Conservation (phyloP, 208 protist species). For the Crithidia expoeki region DNA sequence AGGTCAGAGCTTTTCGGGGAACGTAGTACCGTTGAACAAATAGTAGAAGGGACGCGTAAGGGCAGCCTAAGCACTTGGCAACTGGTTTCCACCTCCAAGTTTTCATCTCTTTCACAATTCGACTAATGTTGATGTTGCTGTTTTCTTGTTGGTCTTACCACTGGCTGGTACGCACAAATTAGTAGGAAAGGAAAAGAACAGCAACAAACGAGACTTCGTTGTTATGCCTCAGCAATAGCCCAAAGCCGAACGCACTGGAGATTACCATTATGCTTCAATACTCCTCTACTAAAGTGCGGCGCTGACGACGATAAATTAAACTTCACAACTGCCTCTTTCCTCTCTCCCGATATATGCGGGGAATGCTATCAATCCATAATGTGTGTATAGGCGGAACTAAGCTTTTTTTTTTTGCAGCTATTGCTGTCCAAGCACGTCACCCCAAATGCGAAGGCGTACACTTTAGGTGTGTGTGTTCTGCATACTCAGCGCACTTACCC, state of each 20-base stretch:
- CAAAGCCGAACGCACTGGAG: neutral
- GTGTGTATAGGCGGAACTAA: neutral
- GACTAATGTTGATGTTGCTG: no score
- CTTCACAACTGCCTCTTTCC: neutral
- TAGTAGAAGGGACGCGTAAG: no score
- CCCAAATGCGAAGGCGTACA: neutral
- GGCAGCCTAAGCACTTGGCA: no score
- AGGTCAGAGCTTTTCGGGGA: no score
- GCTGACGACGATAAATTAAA: neutral
- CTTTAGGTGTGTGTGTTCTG: neutral
- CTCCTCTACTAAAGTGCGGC: neutral
- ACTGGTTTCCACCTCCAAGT: no score
- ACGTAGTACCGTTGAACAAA: no score
- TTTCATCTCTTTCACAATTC: no score
- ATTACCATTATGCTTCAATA: neutral
- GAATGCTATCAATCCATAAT: neutral
- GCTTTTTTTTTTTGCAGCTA: neutral
- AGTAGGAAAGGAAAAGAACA: no score
- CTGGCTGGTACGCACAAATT: no score
- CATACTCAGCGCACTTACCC: neutral
- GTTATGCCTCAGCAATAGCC: neutral
- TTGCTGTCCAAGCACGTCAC: neutral
- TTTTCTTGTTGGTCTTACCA: neutral
- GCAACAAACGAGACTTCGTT: neutral
- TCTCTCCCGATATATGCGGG: neutral